Base-by-base conservation (phyloP, 140 eudicot genomes). In the Anethum foeniculum region DNA sequence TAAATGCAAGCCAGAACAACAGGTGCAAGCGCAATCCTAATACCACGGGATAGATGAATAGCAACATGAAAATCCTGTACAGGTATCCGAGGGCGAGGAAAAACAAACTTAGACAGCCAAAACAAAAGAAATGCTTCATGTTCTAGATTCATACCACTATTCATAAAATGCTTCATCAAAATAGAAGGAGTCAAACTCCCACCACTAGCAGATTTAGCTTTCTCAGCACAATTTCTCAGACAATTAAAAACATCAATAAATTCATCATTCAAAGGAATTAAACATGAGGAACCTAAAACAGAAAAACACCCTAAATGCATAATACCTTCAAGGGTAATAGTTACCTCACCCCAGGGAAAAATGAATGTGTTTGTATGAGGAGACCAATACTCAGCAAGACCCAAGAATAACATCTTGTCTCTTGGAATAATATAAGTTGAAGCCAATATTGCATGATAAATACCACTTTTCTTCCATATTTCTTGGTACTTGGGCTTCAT, bases 301-400 rank as follows among this genome's bases (percentile, higher is more conserved):
- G 77, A 74, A 15, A 21, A 43, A n/a, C 54, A 12, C 1, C 56
- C 77, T 36, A 74, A 74, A 74, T 39, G 12, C 0, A 74, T n/a
- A 5, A 74, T 14, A 74, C 44, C 77, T 74, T 74, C 77, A 7
- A 74, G 25, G 0, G 56, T 74, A 8, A 74, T 44, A 8, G 36
- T 23, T 43, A 44, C 77, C 54, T 74, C 77, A 74, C 77, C 77
- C 77, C 77, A 74, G 0, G 77, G 56, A n/a, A 74, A 74, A 9
- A 74, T 9, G 25, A 74, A 74, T 1, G 77, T 32, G 47, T 69
- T 34, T 32, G 75, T 15, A 1, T 34, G 47, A 69, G 2, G 10
- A 69, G 27, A 69, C 75, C 75, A 69, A 44, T 4, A 34, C 25
- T 69, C 46, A 30, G 75, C 46, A 69, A 69, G 75, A 12, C 46